Evolutionary conservation across 805 yeast genomes (phyloP).

Genomic region (Spathaspora arborariae): DNA sequence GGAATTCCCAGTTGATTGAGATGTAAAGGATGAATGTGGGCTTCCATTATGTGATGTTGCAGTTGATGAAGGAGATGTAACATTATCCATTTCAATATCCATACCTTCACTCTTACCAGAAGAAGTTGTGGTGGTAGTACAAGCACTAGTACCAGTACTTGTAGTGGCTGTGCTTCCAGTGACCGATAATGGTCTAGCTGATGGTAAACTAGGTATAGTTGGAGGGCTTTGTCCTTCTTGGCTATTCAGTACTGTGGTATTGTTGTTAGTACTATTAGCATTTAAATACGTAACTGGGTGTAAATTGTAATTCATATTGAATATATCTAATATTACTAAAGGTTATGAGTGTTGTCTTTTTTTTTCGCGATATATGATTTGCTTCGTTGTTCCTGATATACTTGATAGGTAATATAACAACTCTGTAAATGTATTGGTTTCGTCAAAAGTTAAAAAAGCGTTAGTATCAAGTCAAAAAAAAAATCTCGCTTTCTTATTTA

Average conservation of each 20-base stretch:
- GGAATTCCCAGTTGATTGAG: constrained; percentile 34
- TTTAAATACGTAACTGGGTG: constrained; percentile 45
- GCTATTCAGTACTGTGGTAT: neutral
- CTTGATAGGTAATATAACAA: neutral
- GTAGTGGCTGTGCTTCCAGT: neutral
- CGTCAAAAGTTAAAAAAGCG: neutral
- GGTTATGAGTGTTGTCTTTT: neutral
- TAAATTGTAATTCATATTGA: constrained; percentile 35
- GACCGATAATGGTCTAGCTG: constrained; percentile 1
- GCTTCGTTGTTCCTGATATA: neutral
- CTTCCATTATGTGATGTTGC: constrained; percentile 20
- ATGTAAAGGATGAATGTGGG: constrained; percentile 35
- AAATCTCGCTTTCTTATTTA: neutral
- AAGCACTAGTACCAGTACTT: constrained; percentile 1
- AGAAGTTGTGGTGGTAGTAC: constrained; percentile 1
- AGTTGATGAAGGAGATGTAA: constrained; percentile 16
- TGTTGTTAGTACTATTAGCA: constrained; percentile 16
- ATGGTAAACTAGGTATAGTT: neutral
- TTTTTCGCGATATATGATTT: neutral
- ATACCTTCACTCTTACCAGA: constrained; percentile 6
- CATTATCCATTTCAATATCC: constrained; percentile 25
- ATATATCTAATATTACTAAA: neutral
- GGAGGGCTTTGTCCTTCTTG: neutral
- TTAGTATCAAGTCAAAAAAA: neutral
- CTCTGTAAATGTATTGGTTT: neutral